Evolutionary conservation across 768 basidiomycete genomes (phyloP), one percentile per base, ranked within the genome.

Genomic region (Tricholoma sp.): DNA sequence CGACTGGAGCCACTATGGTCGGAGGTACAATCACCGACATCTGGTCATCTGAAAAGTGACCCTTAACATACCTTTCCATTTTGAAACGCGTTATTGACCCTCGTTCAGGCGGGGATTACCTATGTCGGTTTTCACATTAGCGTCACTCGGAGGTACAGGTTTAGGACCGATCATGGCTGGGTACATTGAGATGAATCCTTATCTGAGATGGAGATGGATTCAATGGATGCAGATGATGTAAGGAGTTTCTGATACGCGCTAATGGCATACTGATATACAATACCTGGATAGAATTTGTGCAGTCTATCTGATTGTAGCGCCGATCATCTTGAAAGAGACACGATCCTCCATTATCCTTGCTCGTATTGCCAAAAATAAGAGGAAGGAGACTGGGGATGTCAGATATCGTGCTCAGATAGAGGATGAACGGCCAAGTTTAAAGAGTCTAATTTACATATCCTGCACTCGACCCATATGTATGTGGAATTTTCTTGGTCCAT

Each of bases 151-250:
- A 1, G 84, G 82, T 0, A 82, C 80, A 0, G 88, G 84, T 0
- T 34, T 91, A 1, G 90, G 84, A 3, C 84, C 89, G 0, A 65
- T 88, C 0, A 64, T 79, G 3, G 81, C 83, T 24, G 86, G 85
- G 11, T 89, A 83, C 82, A 75, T 89, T 15, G 85, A 89, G 64
- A 76, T 80, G 58, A 80, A 83, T 57, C 65, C 72, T 0, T 71
- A 70, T 18, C 66, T 91, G 1, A 76, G 76, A 59, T 92, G 91
- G 89, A 75, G 88, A 28, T 92, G 91, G 89, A 89, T 94, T 28
- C 84, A 91, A 61, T 92, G 89, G 90, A 78, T 89, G 9, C 84
- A 85, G 59, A 73, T 84, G 63, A 88, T 86, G 86, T 83, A 24
- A 24, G 24, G 50, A 1, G 74, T 69, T 9, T 28, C 24, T 28